Conservation (phyloP, 1,284 basidiomycete genomes). For the Trichosporon sp. region DNA sequence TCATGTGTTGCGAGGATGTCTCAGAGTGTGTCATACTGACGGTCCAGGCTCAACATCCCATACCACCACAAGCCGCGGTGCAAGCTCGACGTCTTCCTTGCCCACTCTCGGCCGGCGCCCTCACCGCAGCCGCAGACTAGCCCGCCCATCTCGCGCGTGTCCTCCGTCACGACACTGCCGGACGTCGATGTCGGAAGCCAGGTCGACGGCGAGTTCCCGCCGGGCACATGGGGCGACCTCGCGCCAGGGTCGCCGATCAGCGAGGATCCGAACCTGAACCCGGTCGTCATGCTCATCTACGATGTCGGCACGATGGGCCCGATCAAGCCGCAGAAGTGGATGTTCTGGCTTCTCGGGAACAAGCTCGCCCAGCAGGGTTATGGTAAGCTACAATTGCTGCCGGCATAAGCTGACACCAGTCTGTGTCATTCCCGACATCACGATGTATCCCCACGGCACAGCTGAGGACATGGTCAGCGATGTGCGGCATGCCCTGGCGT, state of each 20-base stretch:
- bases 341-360: conserved; percentile 21
- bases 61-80: conserved; percentile 7
- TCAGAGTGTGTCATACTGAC: neutral
- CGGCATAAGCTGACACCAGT: conserved; percentile 7
- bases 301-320: conserved; percentile 26
- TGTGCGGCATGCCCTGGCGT: conserved; percentile 19
- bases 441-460: conserved; percentile 21
- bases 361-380: conserved; percentile 27
- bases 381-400: conserved; percentile 10
- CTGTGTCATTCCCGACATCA: conserved; percentile 25
- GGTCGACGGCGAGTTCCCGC: conserved; percentile 13
- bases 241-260: conserved; percentile 13
- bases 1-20: neutral
- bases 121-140: neutral
- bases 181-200: conserved; percentile 16
- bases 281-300: conserved; percentile 25
- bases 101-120: conserved; percentile 1
- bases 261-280: conserved; percentile 5
- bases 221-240: conserved; percentile 12
- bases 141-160: conserved; percentile 11
- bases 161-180: conserved; percentile 9
- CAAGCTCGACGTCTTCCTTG: conserved; percentile 19
- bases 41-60: conserved; percentile 11
- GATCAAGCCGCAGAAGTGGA: conserved; percentile 17
- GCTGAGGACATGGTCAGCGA: conserved; percentile 23